Conservation (phyloP, 2,329 filamentous ascomycete genomes). For the Berkeleyomyces basicola region DNA sequence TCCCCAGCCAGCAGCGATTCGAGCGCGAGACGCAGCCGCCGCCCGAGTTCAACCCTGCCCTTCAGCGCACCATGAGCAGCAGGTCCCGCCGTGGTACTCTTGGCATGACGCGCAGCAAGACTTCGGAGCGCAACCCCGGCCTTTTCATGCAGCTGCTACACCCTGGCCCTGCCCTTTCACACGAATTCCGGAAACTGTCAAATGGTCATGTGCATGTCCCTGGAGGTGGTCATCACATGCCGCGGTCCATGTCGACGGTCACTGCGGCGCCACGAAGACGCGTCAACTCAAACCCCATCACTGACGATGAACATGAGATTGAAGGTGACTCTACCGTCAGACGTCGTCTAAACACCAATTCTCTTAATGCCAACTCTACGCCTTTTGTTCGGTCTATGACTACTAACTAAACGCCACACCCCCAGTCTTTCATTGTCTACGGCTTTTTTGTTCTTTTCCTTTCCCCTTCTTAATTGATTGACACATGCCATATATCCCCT, state of each 20-base stretch:
- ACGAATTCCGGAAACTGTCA: constrained; percentile 16
- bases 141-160: constrained; percentile 31
- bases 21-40: constrained; percentile 34
- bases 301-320: constrained; percentile 8
- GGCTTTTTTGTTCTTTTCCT: neutral
- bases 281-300: constrained; percentile 6
- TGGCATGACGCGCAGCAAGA: constrained; percentile 7
- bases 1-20: constrained; percentile 40
- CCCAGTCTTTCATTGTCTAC: neutral
- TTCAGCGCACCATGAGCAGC: constrained; percentile 24
- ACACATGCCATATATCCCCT: neutral
- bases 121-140: constrained; percentile 25
- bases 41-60: constrained; percentile 21
- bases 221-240: neutral
- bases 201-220: constrained; percentile 6
- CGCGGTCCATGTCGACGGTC: constrained; percentile 5
- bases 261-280: constrained; percentile 2
- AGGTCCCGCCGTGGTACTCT: constrained; percentile 18
- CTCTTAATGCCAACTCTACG: neutral
- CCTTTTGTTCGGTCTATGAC: constrained; percentile 7
- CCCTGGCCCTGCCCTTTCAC: constrained; percentile 28
- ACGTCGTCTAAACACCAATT: neutral
- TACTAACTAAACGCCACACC: neutral
- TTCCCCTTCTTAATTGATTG: neutral
- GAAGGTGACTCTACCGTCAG: neutral